Evolutionary conservation across 2,329 filamentous ascomycete genomes (phyloP).

Genomic region (Trichoderma sp.): DNA sequence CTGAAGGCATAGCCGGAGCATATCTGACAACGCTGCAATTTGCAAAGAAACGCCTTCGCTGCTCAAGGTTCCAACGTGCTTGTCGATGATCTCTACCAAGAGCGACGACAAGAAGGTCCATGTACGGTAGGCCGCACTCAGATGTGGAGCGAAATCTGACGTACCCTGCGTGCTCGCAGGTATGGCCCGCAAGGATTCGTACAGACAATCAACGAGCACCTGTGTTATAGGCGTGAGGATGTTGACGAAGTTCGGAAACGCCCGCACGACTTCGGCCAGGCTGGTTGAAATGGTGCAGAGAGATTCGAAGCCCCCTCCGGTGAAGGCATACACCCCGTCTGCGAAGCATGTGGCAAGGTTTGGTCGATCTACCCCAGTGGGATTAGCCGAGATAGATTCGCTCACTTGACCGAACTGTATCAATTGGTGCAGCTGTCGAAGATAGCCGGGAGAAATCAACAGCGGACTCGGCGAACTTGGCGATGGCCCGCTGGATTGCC

Average conservation of each 20-base stretch:
- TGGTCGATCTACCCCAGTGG: slow-evolving; percentile 27
- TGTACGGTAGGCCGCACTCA: slow-evolving; percentile 47
- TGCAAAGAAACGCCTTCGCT: slow-evolving; percentile 47
- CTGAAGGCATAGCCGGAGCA: slow-evolving; percentile 48
- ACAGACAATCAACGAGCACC: slow-evolving; percentile 40
- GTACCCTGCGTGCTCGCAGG: too few species aligned
- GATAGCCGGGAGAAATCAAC: slow-evolving; percentile 43
- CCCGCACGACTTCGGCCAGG: slow-evolving; percentile 47
- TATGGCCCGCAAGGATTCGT: slow-evolving; percentile 33
- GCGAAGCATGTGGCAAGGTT: slow-evolving; percentile 44
- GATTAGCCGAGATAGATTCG: slow-evolving; percentile 29
- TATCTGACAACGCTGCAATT: slow-evolving; percentile 48
- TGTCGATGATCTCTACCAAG: slow-evolving; percentile 55
- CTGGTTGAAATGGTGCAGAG: slow-evolving; percentile 49
- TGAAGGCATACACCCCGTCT: slow-evolving; percentile 47
- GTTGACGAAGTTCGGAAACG: slow-evolving; percentile 52
- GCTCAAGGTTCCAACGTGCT: slow-evolving; percentile 55
- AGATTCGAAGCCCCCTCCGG: slow-evolving; percentile 47
- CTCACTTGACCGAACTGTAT: slow-evolving; percentile 29
- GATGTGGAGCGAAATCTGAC: slow-evolving; percentile 36
- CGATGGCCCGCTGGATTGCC: slow-evolving; percentile 8
- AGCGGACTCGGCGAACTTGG: slow-evolving; percentile 32
- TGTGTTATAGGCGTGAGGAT: slow-evolving; percentile 45
- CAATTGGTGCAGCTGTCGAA: slow-evolving; percentile 48
- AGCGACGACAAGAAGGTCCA: slow-evolving; percentile 49